Evolutionary conservation across 768 basidiomycete species (phyloP), one percentile per base, ranked within the genome.

Genomic region (Sistotremastrum suecicum): DNA sequence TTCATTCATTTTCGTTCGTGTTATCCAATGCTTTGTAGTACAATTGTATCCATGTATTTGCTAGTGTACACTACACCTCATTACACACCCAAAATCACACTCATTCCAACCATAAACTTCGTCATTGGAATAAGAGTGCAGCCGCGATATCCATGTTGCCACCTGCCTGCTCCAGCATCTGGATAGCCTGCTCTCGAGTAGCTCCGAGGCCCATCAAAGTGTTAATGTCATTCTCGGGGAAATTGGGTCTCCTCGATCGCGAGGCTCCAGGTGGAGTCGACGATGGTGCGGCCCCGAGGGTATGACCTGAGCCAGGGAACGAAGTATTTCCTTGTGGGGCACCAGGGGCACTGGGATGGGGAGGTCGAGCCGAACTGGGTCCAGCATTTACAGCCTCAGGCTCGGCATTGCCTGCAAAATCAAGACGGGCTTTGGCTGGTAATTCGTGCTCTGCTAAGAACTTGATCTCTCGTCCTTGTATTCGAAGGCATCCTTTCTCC

Each of bases 361-460:
- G 51, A 34, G 49, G 37, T 0, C 54, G 50, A 11, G 57, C 53
- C 5, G 54, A 53, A 4, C 52, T 45, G 9, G 58, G 52, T 31
- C 53, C 45, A 5, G 50, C 45, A 39, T 63, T 58, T 40, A 54
- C 52, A 0, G 59, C 56, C 11, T 58, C 56, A 10, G 57, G 52
- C 2, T 54, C 58, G 11, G 48, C 53, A 37, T 40, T 44, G 3
- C 49, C 51, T 5, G 45, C 46, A 9, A 71, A 66, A 36, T 64
- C 49, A 44, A 65, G 63, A 20, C 78, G 74, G 4, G 81, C 84
- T 56, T 83, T 83, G 7, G 80, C 80, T 0, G 92, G 94, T 3
- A 99, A 72, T 63, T 97, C 87, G 60, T 99, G 95, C 65, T 99
- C 95, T 2, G 88, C 61, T 3, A 99, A 67, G 70, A 99, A 99